Percentiles rank a stretch among this genome's conserved stretches.
Conservation (phyloP, 108 stramenopile species). For the Fragilaria radians region DNA sequence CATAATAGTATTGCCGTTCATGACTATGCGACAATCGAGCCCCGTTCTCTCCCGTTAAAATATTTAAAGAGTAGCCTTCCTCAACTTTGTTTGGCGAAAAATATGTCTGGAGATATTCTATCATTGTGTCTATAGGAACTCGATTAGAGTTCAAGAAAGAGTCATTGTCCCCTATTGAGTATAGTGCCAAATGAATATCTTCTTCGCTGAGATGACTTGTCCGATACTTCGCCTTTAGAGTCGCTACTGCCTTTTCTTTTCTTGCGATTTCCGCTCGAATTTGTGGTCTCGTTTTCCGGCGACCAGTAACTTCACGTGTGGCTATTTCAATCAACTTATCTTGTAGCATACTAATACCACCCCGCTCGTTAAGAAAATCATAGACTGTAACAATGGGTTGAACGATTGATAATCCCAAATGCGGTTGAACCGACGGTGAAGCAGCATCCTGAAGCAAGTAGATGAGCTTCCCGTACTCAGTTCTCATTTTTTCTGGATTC, state of each 20-base stretch:
- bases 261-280: constrained; percentile 56
- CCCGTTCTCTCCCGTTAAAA: constrained; percentile 58
- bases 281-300: constrained; percentile 33
- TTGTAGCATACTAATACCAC: constrained; percentile 25
- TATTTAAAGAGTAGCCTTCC: constrained; percentile 55
- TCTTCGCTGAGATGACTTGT: constrained; percentile 21
- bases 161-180: constrained; percentile 77
- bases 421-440: constrained; percentile 37
- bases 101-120: constrained; percentile 44
- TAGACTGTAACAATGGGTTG: constrained; percentile 46
- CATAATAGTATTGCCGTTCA: constrained; percentile 72
- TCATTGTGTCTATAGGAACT: constrained; percentile 75
- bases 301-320: constrained; percentile 64
- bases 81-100: constrained; percentile 37
- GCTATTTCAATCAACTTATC: constrained; percentile 49
- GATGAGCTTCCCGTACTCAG: constrained; percentile 83
- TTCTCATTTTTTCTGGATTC: constrained; percentile 75
- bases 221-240: constrained; percentile 39
- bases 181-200: constrained; percentile 71
- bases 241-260: constrained; percentile 59
- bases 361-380: constrained; percentile 40
- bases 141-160: constrained; percentile 81
- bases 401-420: constrained; percentile 42
- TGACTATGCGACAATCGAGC: constrained; percentile 74
- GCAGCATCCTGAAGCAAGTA: constrained; percentile 73